Base-by-base conservation (phyloP, 495 filamentous ascomycete species). In the Penicillium macrosclerotiorum region DNA sequence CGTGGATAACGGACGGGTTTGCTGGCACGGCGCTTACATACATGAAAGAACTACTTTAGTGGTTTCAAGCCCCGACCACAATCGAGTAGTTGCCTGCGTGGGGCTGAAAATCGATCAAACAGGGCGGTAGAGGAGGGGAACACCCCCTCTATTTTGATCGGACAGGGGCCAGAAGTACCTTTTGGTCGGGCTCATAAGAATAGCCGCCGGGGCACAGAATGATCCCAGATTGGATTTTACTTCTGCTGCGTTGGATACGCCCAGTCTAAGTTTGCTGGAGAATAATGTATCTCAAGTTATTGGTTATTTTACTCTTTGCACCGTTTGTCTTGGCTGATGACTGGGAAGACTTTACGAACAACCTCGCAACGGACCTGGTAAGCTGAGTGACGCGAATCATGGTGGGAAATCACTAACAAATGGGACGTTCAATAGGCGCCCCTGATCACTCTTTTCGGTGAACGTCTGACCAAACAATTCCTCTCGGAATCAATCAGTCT, bases 391-490 rank as follows among this genome's bases (percentile, higher is more conserved):
- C 9, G 18, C 17, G 5, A 19, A 3, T 12, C 12, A 5, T 4
- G 4, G 12, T 22, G 12, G 40, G 4, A 4, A 37, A 12, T 13
- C n/a, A 22, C 32, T 20, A 12, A 43, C 23, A 0, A 1, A 6
- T 27, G 1, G 2, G n/a, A 8, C 7, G 26, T 1, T 25, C 9
- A 3, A 16, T 5, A 73, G 69, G 72, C 72, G 6, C 75, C 74
- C 2, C 48, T 83, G 0, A 68, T 82, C 23, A 62, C 73, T 8
- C 67, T 81, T 0, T 82, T 82, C 37, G 78, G 80, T 1, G 79
- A 82, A 33, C 62, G 70, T 30, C 65, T 83, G 20, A 75, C 79
- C 1, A 77, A 69, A 49, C 80, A 84, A 57, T 82, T 76, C 42
- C 69, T 83, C 34, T 79, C 75, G 43, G 72, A 80, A 42, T 70